Evolutionary conservation across 1,284 basidiomycete genomes (phyloP).

Genomic region (Jaminaea rosea): DNA sequence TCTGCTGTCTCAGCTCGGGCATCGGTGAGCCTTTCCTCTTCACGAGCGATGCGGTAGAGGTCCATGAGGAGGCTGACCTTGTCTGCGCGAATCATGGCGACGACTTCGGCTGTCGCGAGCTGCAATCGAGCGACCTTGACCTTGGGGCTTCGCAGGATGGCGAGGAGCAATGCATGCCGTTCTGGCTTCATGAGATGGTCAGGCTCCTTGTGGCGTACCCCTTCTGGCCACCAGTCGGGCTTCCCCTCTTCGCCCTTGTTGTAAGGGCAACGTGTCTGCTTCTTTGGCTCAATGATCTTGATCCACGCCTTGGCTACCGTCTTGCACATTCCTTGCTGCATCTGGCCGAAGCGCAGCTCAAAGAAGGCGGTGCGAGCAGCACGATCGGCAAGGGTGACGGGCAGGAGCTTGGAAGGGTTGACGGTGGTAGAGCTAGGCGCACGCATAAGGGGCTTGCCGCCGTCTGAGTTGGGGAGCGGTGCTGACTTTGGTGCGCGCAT

Average conservation of each 20-base stretch:
- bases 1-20: constrained; percentile 10
- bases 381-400: constrained; percentile 11
- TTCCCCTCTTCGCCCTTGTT: constrained; percentile 52
- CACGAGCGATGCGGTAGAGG: constrained; percentile 52
- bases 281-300: constrained; percentile 53
- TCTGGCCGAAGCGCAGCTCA: constrained; percentile 44
- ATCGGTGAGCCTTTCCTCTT: constrained; percentile 37
- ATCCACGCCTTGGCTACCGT: constrained; percentile 52
- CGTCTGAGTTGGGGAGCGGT: constrained; percentile 10
- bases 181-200: constrained; percentile 52
- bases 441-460: background rate
- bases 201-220: constrained; percentile 53
- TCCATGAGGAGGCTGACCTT: constrained; percentile 51
- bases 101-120: constrained; percentile 51
- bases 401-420: background rate
- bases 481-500: constrained; percentile 18
- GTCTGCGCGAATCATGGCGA: constrained; percentile 49
- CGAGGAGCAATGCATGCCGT: constrained; percentile 50
- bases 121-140: constrained; percentile 50
- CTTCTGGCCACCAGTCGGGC: constrained; percentile 54
- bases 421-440: background rate
- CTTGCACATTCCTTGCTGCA: constrained; percentile 53
- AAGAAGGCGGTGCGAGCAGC: constrained; percentile 35
- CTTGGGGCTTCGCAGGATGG: constrained; percentile 49
- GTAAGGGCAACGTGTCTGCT: constrained; percentile 53